Percentiles rank a stretch among this genome's conserved stretches.
Conservation (phyloP, 345 rosid genomes). For the Eucalyptus viminalis region DNA sequence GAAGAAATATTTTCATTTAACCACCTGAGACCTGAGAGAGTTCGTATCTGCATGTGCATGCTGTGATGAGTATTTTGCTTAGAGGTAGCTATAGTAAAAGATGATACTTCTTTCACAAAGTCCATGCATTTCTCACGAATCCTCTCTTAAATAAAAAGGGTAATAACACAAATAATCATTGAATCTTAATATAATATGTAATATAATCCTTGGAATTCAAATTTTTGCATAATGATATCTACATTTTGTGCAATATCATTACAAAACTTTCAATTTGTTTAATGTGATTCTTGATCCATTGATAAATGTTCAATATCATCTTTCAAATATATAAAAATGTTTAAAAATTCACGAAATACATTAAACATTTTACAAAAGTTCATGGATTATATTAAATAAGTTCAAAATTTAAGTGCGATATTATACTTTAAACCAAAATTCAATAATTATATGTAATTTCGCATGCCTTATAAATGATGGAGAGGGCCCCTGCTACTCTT, state of each 20-base stretch:
- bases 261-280: fast-evolving
- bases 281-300: fast-evolving
- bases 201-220: no score
- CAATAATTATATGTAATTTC: no score
- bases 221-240: neutral
- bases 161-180: no score
- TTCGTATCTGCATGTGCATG: neutral
- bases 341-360: no score
- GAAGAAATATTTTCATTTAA: neutral
- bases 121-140: neutral
- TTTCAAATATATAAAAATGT: no score
- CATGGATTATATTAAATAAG: no score
- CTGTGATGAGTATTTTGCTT: neutral
- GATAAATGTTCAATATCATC: no score
- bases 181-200: neutral
- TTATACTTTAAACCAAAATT: no score
- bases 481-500: neutral
- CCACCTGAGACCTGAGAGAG: neutral
- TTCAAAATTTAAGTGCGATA: no score
- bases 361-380: no score
- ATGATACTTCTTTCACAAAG: neutral
- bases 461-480: neutral
- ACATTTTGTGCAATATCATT: no score
- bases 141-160: neutral
- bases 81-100: neutral